Evolutionary conservation across 306 rosid genomes (phyloP).

Genomic region (Rosa lucieae): DNA sequence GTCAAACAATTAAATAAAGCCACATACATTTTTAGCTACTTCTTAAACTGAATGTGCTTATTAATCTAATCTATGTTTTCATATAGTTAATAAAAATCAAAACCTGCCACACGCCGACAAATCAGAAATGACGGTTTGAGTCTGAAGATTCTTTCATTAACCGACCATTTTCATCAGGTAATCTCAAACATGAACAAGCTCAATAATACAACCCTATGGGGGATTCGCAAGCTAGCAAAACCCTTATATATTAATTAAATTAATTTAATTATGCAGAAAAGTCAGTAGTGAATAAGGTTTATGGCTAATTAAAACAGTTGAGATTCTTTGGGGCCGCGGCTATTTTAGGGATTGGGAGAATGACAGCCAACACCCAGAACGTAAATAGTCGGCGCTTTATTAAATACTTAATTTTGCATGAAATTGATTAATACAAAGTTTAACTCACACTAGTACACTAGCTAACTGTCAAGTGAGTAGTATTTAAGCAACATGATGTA

Average conservation of each 20-base stretch:
- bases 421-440: background rate
- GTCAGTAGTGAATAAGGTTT: slow-evolving; percentile 41
- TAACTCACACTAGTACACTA: background rate
- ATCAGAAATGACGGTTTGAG: slow-evolving; percentile 48
- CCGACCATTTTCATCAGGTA: slow-evolving; percentile 45
- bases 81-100: slow-evolving; percentile 4
- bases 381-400: slow-evolving; percentile 55
- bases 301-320: slow-evolving; percentile 41
- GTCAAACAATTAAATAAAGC: slow-evolving; percentile 53
- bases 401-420: slow-evolving; percentile 13
- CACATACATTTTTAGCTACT: slow-evolving; percentile 20
- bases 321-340: slow-evolving; percentile 59
- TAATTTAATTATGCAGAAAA: slow-evolving; percentile 16
- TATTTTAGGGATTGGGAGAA: slow-evolving; percentile 55
- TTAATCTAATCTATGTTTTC: background rate
- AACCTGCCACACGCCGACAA: slow-evolving; percentile 54
- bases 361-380: slow-evolving; percentile 65
- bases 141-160: slow-evolving; percentile 35
- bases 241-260: background rate
- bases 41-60: slow-evolving; percentile 31
- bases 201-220: background rate
- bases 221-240: slow-evolving; percentile 4
- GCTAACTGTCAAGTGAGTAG: slow-evolving; percentile 19
- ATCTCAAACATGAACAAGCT: slow-evolving; percentile 40
- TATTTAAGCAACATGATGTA: slow-evolving; percentile 2